Evolutionary conservation across 495 filamentous ascomycete genomes (phyloP).

Genomic region (Pyrenula aspistea): DNA sequence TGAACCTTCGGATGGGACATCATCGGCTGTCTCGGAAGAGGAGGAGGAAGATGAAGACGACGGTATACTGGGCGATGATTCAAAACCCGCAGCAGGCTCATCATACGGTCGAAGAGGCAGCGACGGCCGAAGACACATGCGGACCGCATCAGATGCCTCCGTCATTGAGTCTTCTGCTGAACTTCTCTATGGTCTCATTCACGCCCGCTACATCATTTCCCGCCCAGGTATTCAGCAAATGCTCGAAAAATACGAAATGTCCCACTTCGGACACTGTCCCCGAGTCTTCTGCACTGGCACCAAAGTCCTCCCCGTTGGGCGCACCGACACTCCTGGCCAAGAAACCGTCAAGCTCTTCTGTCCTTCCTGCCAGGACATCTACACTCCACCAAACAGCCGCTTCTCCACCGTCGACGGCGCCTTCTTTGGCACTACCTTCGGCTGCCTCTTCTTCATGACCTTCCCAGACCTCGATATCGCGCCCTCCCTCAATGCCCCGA

Average conservation of each 20-base stretch:
- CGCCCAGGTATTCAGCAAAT: slow-evolving; percentile 94
- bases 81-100: slow-evolving; percentile 47
- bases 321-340: slow-evolving; percentile 85
- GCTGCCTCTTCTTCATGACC: slow-evolving; percentile 90
- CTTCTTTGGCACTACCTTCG: slow-evolving; percentile 96
- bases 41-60: slow-evolving; percentile 66
- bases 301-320: slow-evolving; percentile 82
- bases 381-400: slow-evolving; percentile 91
- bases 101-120: slow-evolving; percentile 9
- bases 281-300: slow-evolving; percentile 78
- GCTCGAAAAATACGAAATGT: slow-evolving; percentile 95
- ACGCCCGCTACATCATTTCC: slow-evolving; percentile 98
- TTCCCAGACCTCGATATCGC: slow-evolving; percentile 86
- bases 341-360: slow-evolving; percentile 99
- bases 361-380: slow-evolving; percentile 90
- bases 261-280: slow-evolving; percentile 89
- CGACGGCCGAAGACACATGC: slow-evolving; percentile 64
- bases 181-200: slow-evolving; percentile 93
- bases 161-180: slow-evolving; percentile 95
- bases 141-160: slow-evolving; percentile 81
- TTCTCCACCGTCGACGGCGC: slow-evolving; percentile 98
- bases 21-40: slow-evolving; percentile 61
- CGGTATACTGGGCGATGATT: slow-evolving; percentile 33
- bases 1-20: slow-evolving; percentile 85
- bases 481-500: slow-evolving; percentile 12